A percentile compares a stretch with the other conserved stretches of the same genome.
Evolutionary conservation across 257 asterid species (phyloP).

Genomic region (Lycium barbarum): DNA sequence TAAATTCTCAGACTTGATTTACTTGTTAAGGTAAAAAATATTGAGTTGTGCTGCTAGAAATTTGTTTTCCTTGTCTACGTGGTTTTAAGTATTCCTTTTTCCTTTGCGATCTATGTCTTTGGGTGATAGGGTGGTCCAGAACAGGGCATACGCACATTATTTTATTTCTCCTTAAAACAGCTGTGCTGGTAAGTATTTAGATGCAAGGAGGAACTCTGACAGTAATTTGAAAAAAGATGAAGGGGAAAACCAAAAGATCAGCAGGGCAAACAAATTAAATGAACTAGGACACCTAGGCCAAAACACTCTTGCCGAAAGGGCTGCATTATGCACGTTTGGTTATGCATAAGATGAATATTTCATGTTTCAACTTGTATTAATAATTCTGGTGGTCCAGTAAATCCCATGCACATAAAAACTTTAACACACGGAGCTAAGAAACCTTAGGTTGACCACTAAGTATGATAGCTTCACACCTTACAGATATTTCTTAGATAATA

Average conservation of each 20-base stretch:
- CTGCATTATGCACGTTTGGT: neutral
- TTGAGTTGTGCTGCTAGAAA: neutral
- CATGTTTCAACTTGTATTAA: neutral
- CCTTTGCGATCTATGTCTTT: slow-evolving; percentile 1
- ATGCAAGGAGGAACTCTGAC: neutral
- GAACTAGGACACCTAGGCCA: slow-evolving; percentile 1
- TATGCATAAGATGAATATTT: slow-evolving; percentile 13
- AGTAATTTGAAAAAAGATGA: neutral
- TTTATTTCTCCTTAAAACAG: neutral
- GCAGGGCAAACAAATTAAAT: slow-evolving; percentile 15
- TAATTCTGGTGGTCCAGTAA: neutral
- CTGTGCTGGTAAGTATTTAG: slow-evolving; percentile 2
- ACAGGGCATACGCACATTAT: neutral
- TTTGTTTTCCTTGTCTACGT: neutral
- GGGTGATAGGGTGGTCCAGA: neutral
- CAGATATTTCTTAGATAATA: slow-evolving; percentile 16
- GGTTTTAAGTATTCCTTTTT: slow-evolving; percentile 13
- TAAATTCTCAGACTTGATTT: neutral
- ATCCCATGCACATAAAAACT: slow-evolving; percentile 9
- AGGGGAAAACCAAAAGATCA: slow-evolving; percentile 4
- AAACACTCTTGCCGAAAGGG: neutral
- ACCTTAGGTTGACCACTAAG: slow-evolving; percentile 19
- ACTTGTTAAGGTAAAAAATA: neutral
- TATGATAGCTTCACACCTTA: neutral
- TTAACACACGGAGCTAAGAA: neutral